These are phyloP conservation scores for Lunularia cruciata DNA, from an alignment of 225 moss, liverwort and hornwort species.

Conservation along the genomic window DNA sequence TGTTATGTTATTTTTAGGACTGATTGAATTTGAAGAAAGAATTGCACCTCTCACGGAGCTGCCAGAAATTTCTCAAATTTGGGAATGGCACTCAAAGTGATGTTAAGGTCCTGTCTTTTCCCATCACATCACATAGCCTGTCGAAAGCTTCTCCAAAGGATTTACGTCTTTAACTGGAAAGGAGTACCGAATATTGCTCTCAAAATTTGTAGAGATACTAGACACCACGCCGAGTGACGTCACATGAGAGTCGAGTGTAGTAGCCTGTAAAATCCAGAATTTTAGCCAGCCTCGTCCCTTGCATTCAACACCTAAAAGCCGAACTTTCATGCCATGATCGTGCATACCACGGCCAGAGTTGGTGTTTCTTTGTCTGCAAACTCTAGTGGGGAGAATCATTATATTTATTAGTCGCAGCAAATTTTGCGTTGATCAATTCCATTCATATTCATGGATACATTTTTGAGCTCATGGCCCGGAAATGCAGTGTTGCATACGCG, in stretches of 20 bases:
- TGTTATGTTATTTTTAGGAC: constrained; percentile 26
- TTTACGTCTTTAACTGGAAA: constrained; percentile 3
- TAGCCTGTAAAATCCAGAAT: neutral
- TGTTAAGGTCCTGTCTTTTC: neutral
- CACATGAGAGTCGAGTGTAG: neutral
- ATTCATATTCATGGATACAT: too few species aligned
- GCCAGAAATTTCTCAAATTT: constrained; percentile 8
- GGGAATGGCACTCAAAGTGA: constrained; percentile 7
- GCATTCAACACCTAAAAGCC: too few species aligned
- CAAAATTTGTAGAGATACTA: neutral
- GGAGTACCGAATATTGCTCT: constrained; percentile 13
- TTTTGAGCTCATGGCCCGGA: too few species aligned
- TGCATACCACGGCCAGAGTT: too few species aligned
- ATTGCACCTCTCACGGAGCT: constrained; percentile 13
- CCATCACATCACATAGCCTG: neutral
- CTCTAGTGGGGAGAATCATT: too few species aligned
- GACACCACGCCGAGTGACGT: neutral
- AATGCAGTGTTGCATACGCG: too few species aligned
- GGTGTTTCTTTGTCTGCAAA: too few species aligned
- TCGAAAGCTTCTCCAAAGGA: neutral
- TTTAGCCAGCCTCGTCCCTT: neutral
- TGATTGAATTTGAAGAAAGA: constrained; percentile 13
- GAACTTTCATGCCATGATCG: too few species aligned
- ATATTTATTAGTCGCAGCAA: too few species aligned
- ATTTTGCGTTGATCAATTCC: too few species aligned